Base-by-base conservation (phyloP, 164 flowering plant species). In the Chloranthus sessilifolius region DNA sequence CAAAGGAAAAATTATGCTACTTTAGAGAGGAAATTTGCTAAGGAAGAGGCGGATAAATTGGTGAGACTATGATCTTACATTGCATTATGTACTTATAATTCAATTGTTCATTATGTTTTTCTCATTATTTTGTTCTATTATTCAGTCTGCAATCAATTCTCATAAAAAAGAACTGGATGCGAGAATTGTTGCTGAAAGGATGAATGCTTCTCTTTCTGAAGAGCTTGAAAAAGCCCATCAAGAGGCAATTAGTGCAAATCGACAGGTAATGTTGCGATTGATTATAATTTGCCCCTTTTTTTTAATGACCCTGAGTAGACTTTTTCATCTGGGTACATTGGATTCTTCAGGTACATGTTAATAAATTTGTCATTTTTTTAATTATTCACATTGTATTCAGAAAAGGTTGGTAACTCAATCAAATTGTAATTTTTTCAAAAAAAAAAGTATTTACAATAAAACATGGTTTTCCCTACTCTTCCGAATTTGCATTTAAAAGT, bases 41-140 rank as follows among this genome's bases (percentile, higher is more conserved):
- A 74, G 48, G 95, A 80, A 61, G 80, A 81, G 60, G 57, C 75
- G 0, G 87, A 77, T 40, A 88, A 80, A 63, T 44, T 63, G 83
- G 97, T 85, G 59, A 56, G 79, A 43, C 19, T 34, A 5, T 16
- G 6, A 22, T 31, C 14, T 19, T 15, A 33, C 16, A 9, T 23
- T 3, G 1, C 11, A 7, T 33, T 33, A 12, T 33, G 36, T 33
- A 7, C 12, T 33, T 33, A 33, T 33, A 12, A 7, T 33, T 33
- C 12, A 33, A 33, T 12, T 33, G 3, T 15, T 23, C 5, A 5
- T 45, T 31, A 14, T 35, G 22, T 35, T 37, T n/a, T 8, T 14
- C 40, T 37, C 27, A 4, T 36, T 25, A 4, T 40, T 1, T 12
- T 11, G 17, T 12, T n/a, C 7, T 6, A 31, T 43, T 20, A 2